A percentile compares a stretch with the other conserved stretches of the same genome.
Conservation (phyloP, 2,329 filamentous ascomycete species). For the Madurella fahalii region DNA sequence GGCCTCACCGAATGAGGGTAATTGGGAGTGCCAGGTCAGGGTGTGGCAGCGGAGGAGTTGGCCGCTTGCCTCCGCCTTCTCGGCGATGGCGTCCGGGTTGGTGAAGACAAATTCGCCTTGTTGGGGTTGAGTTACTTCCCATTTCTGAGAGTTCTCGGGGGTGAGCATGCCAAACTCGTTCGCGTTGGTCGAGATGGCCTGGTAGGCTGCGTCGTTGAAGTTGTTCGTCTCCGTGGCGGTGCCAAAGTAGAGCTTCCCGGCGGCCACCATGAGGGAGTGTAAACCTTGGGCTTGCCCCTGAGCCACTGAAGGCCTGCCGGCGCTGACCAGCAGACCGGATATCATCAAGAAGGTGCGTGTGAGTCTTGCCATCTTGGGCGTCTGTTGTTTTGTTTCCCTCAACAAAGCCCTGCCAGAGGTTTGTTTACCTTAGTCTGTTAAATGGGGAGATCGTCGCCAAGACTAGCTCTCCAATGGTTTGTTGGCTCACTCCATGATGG, state of each 20-base stretch:
- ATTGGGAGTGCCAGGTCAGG: constrained; percentile 42
- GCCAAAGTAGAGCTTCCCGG: constrained; percentile 52
- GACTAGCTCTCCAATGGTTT: too few species aligned
- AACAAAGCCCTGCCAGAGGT: too few species aligned
- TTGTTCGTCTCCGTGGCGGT: constrained; percentile 52
- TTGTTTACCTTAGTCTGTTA: too few species aligned
- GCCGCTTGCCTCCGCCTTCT: constrained; percentile 31
- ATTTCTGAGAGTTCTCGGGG: constrained; percentile 53
- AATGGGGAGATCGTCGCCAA: too few species aligned
- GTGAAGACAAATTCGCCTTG: constrained; percentile 50
- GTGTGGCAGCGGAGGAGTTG: constrained; percentile 54
- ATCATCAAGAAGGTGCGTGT: not conserved
- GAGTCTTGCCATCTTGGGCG: constrained; percentile 5
- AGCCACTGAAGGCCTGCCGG: not conserved
- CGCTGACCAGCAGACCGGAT: constrained; percentile 13
- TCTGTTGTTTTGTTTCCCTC: too few species aligned
- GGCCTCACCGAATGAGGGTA: constrained; percentile 43
- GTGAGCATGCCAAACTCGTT: constrained; percentile 56
- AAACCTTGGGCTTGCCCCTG: constrained; percentile 26
- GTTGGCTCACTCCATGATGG: too few species aligned
- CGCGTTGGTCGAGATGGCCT: constrained; percentile 44
- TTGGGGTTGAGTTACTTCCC: constrained; percentile 52
- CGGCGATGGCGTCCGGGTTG: constrained; percentile 41
- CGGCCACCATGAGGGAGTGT: constrained; percentile 43
- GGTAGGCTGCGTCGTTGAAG: constrained; percentile 47